Evolutionary conservation across 257 asterid genomes (phyloP).

Genomic region (Sherardia arvensis): DNA sequence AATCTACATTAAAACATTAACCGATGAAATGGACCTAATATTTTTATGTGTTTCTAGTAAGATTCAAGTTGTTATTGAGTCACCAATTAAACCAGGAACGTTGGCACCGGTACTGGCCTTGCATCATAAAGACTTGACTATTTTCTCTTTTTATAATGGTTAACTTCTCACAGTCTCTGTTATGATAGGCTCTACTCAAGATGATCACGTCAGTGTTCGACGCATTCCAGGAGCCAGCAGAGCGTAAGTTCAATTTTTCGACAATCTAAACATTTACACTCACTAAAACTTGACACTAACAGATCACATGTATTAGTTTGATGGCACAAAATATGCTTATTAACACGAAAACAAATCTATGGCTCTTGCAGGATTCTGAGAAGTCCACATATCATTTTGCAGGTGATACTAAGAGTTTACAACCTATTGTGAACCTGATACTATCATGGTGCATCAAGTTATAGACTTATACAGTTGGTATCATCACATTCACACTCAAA

Average conservation of each 20-base stretch:
- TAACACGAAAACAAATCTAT: slow-evolving; percentile 14
- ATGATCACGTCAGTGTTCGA: slow-evolving; percentile 44
- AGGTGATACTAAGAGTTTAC: slow-evolving; percentile 34
- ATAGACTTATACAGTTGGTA: slow-evolving; percentile 23
- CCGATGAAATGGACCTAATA: background rate
- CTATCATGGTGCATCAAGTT: slow-evolving; percentile 44
- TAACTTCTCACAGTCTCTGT: background rate
- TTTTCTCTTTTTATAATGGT: slow-evolving; percentile 3
- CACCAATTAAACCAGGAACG: slow-evolving; percentile 68
- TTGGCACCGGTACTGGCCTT: slow-evolving; percentile 60
- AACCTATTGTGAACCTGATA: slow-evolving; percentile 42
- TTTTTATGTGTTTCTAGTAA: slow-evolving; percentile 32
- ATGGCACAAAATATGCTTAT: too few species aligned
- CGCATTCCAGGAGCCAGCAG: slow-evolving; percentile 60
- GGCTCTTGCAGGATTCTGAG: slow-evolving; percentile 51
- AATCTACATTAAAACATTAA: too few species aligned
- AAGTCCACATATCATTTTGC: slow-evolving; percentile 40
- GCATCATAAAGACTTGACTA: background rate
- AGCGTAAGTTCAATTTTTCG: slow-evolving; percentile 33
- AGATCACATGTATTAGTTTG: too few species aligned
- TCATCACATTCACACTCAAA: slow-evolving; percentile 33
- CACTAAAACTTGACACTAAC: too few species aligned
- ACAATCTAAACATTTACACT: background rate
- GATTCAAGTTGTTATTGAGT: slow-evolving; percentile 48
- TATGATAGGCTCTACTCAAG: slow-evolving; percentile 40